A percentile compares a stretch with the other conserved stretches of the same genome.
phyloP scores from a whole-genome alignment of 176 grass and related monocot genomes.

The Pontederia crassipes region DNA sequence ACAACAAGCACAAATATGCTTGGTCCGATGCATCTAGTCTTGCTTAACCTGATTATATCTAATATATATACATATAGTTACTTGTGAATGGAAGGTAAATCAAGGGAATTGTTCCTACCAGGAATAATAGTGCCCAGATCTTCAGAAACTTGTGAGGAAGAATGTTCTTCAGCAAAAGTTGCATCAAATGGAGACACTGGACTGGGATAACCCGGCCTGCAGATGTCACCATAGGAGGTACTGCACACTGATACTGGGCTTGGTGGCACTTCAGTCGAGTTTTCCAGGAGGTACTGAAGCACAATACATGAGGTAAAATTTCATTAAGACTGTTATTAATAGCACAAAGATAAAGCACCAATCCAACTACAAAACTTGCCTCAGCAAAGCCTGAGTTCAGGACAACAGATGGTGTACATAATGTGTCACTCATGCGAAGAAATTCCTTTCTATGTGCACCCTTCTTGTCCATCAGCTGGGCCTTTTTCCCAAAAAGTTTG shows the following conservation, averaged over 20 bases:
- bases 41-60: background rate
- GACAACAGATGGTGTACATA: conserved; percentile 57
- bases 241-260: conserved; percentile 88
- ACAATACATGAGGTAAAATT: conserved; percentile 6
- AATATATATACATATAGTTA: background rate
- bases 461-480: conserved; percentile 37
- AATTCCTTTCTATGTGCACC: conserved; percentile 32
- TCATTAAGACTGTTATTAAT: background rate
- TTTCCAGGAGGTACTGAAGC: conserved; percentile 48
- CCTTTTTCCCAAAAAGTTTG: conserved; percentile 75
- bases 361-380: conserved; percentile 26
- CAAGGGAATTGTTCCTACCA: conserved; percentile 26
- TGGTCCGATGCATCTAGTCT: background rate
- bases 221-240: conserved; percentile 70
- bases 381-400: conserved; percentile 56
- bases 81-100: conserved; percentile 14
- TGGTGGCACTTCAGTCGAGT: conserved; percentile 91
- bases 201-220: conserved; percentile 63
- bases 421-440: conserved; percentile 34
- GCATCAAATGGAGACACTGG: conserved; percentile 76
- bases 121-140: conserved; percentile 28
- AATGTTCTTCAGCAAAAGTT: conserved; percentile 49
- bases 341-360: background rate
- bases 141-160: conserved; percentile 26
- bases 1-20: background rate